These are phyloP conservation scores for Cardiospermum halicacabum DNA, from an alignment of 345 rosid genomes.

Conservation along the genomic window DNA sequence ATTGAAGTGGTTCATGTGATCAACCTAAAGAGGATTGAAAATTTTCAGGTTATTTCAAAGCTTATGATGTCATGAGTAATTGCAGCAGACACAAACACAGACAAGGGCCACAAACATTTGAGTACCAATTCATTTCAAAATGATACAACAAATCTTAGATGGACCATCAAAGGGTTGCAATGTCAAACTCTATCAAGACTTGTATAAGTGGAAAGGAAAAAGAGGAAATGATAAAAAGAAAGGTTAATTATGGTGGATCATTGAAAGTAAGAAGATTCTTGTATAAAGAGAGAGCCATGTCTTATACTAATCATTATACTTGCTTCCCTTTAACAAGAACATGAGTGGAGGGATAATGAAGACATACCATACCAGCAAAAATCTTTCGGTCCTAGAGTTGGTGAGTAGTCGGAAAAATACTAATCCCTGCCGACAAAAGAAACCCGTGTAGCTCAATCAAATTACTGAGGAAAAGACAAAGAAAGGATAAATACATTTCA, in stretches of 20 bases:
- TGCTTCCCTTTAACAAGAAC: slow-evolving; percentile 20
- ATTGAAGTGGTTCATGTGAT: background rate
- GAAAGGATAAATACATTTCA: slow-evolving; percentile 6
- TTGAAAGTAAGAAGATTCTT: slow-evolving; percentile 44
- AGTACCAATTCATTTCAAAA: slow-evolving; percentile 22
- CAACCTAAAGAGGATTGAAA: background rate
- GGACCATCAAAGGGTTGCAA: slow-evolving; percentile 12
- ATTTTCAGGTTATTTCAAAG: background rate
- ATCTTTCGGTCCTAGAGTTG: slow-evolving; percentile 31
- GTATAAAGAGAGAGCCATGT: slow-evolving; percentile 30
- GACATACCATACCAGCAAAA: slow-evolving; percentile 32
- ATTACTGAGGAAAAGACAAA: slow-evolving; percentile 20
- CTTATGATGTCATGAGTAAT: background rate
- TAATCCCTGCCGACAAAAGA: slow-evolving; percentile 31
- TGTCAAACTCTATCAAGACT: slow-evolving; percentile 24
- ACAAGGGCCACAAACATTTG: slow-evolving; percentile 18
- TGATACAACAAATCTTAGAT: slow-evolving; percentile 15
- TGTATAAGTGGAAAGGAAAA: slow-evolving; percentile 19
- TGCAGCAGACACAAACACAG: background rate
- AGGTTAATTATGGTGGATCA: slow-evolving; percentile 23
- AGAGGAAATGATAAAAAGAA: slow-evolving; percentile 13
- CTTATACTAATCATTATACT: slow-evolving; percentile 29
- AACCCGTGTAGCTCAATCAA: slow-evolving; percentile 21
- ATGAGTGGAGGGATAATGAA: slow-evolving; percentile 26
- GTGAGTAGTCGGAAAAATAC: slow-evolving; percentile 34